Conservation (phyloP, 148 eudicot species). For the Drosera capensis region DNA sequence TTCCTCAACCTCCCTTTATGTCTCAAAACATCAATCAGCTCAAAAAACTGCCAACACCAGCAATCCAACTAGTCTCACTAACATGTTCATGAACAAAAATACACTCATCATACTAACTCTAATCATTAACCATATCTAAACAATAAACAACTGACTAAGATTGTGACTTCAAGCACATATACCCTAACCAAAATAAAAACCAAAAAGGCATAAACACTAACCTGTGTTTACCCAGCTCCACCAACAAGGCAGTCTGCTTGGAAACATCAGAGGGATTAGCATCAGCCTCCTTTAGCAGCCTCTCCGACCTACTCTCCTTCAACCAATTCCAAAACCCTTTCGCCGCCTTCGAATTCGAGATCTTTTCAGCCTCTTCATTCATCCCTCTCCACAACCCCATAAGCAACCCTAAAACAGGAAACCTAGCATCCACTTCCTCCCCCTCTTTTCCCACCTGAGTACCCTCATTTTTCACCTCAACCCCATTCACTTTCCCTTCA, state of each 20-base stretch:
- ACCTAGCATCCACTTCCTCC: constrained; percentile 11
- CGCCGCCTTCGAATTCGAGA: constrained; percentile 49
- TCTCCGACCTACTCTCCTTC: constrained; percentile 47
- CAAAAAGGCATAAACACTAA: too few relatives aligned
- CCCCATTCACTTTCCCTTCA: constrained; percentile 3
- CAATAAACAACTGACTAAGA: too few relatives aligned
- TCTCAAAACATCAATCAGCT: too few relatives aligned
- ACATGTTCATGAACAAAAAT: too few relatives aligned
- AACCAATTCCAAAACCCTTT: constrained; percentile 81
- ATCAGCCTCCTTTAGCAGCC: constrained; percentile 63
- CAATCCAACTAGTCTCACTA: too few relatives aligned
- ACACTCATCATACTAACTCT: too few relatives aligned
- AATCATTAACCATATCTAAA: too few relatives aligned
- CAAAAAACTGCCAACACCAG: too few relatives aligned
- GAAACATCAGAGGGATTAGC: constrained; percentile 69
- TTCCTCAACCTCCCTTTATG: too few relatives aligned
- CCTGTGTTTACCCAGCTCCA: constrained; percentile 86
- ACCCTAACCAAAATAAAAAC: background rate
- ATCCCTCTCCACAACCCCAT: constrained; percentile 40
- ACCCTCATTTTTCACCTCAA: background rate
- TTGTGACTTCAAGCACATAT: background rate
- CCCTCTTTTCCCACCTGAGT: too few relatives aligned
- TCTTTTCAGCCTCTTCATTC: constrained; percentile 30
- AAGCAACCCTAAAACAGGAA: constrained; percentile 46
- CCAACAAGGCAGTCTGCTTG: constrained; percentile 52